Conservation (phyloP, 495 filamentous ascomycete species). For the Tuber magnatum region DNA sequence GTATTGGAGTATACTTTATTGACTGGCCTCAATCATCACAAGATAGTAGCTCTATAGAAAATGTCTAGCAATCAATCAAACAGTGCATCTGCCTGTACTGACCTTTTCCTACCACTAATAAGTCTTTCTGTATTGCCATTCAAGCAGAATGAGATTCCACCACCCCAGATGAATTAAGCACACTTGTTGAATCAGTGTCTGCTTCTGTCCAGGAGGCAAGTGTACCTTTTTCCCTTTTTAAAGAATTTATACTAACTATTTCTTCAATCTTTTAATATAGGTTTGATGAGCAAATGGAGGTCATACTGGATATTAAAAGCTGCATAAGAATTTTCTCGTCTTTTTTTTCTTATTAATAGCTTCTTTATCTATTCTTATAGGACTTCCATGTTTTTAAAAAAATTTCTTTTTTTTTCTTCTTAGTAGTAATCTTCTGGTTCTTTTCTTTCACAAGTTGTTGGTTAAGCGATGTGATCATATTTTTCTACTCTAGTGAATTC, state of each 20-base stretch:
- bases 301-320: neutral
- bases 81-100: neutral
- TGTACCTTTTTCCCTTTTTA: neutral
- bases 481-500: no score
- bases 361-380: no score
- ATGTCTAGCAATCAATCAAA: slow-evolving; percentile 7
- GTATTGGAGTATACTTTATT: neutral
- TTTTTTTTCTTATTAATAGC: neutral
- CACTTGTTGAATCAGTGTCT: neutral
- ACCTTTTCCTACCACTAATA: neutral
- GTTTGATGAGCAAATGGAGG: neutral
- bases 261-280: neutral
- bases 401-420: no score
- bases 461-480: no score
- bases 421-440: no score
- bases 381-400: no score
- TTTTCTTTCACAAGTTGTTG: no score
- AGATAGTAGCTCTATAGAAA: slow-evolving; percentile 8
- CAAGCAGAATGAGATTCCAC: slow-evolving; percentile 14
- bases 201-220: neutral
- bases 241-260: neutral
- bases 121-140: neutral
- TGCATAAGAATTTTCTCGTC: accelerated
- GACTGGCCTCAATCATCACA: neutral
- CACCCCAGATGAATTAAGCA: neutral